A percentile compares a stretch with the other conserved stretches of the same genome.
These are phyloP conservation scores for Rugonectria rugulosa DNA, from an alignment of 2,329 filamentous ascomycete species.

Conservation along the genomic window DNA sequence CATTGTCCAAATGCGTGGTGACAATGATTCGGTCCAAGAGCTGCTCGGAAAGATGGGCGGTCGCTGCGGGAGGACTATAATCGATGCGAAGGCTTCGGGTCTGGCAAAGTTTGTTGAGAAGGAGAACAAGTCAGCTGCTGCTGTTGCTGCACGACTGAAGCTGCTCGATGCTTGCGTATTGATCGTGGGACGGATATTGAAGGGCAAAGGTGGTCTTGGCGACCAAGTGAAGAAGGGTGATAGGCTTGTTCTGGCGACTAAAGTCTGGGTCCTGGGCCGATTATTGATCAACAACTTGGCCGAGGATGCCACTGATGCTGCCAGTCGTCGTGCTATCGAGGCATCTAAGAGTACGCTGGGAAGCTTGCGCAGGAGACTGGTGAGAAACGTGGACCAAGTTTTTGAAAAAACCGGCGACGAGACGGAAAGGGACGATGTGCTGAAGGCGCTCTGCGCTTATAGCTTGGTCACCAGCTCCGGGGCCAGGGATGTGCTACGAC, in stretches of 20 bases:
- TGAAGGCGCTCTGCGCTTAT: constrained; percentile 82
- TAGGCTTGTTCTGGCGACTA: constrained; percentile 67
- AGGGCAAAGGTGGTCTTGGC: constrained; percentile 44
- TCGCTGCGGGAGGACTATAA: constrained; percentile 75
- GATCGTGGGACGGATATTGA: constrained; percentile 58
- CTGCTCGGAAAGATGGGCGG: constrained; percentile 76
- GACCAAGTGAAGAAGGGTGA: constrained; percentile 51
- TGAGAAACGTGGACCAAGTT: constrained; percentile 73
- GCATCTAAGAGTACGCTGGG: constrained; percentile 70
- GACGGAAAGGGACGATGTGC: constrained; percentile 59
- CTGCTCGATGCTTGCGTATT: constrained; percentile 62
- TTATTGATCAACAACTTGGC: constrained; percentile 78
- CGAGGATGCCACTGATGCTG: constrained; percentile 49
- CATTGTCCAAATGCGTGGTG: constrained; percentile 87
- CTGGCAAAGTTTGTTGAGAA: constrained; percentile 55
- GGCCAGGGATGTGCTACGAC: constrained; percentile 77
- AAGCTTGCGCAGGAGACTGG: constrained; percentile 67
- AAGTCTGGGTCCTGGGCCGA: constrained; percentile 77
- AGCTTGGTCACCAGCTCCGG: constrained; percentile 83
- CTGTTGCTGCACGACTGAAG: constrained; percentile 53
- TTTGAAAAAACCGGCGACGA: constrained; percentile 68
- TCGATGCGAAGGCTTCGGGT: constrained; percentile 71
- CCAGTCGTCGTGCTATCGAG: constrained; percentile 56
- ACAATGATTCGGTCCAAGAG: constrained; percentile 78
- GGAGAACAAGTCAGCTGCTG: constrained; percentile 38